Evolutionary conservation across 1,139 yeast species (phyloP).

Genomic region (Magnusiomyces paraingens): DNA sequence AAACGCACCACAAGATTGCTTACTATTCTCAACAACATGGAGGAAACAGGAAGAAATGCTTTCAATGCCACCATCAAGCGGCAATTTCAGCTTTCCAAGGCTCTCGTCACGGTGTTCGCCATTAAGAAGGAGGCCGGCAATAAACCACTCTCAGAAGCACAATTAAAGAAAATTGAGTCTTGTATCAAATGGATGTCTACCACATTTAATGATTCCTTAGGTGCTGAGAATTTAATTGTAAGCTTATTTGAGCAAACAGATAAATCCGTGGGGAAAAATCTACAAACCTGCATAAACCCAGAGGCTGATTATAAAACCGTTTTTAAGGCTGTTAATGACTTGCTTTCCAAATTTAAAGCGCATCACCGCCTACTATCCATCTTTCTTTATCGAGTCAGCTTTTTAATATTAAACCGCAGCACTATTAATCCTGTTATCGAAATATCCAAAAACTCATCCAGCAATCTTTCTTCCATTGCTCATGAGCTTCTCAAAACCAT

Average conservation of each 20-base stretch:
- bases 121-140: slow-evolving; percentile 24
- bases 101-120: slow-evolving; percentile 34
- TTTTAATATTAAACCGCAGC: slow-evolving; percentile 57
- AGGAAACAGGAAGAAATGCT: slow-evolving; percentile 54
- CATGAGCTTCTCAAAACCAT: slow-evolving; percentile 53
- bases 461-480: slow-evolving; percentile 37
- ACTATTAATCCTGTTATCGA: slow-evolving; percentile 52
- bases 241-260: slow-evolving; percentile 5
- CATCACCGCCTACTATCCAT: slow-evolving; percentile 37
- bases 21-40: slow-evolving; percentile 41
- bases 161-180: slow-evolving; percentile 42
- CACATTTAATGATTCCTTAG: slow-evolving; percentile 43
- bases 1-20: slow-evolving; percentile 51
- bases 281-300: slow-evolving; percentile 36
- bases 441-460: slow-evolving; percentile 37
- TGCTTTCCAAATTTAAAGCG: not conserved
- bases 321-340: slow-evolving; percentile 41
- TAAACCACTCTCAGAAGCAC: slow-evolving; percentile 10
- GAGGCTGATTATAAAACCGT: slow-evolving; percentile 58
- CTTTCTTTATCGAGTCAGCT: slow-evolving; percentile 55
- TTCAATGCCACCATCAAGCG: slow-evolving; percentile 63
- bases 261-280: not conserved
- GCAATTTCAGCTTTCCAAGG: slow-evolving; percentile 42
- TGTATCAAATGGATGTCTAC: slow-evolving; percentile 59
- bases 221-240: slow-evolving; percentile 32